Conservation (phyloP, 768 basidiomycete species). For the Phylloporus arenicola region DNA sequence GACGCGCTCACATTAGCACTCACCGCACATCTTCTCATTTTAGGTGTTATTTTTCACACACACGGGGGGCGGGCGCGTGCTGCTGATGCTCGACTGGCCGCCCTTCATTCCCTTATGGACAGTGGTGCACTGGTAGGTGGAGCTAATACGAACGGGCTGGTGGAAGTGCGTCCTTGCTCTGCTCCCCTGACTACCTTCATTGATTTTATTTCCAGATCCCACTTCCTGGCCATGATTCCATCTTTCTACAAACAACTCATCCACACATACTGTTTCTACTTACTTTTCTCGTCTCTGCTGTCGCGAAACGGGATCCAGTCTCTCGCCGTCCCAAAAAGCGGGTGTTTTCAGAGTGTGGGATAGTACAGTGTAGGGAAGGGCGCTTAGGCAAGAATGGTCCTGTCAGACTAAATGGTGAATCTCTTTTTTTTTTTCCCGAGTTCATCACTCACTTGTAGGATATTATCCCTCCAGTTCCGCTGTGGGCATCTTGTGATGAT, state of each 20-base stretch:
- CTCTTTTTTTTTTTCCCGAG: neutral
- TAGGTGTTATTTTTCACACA: conserved; percentile 58
- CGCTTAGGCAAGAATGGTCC: conserved; percentile 24
- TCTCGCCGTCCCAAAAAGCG: conserved; percentile 71
- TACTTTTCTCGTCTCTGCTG: conserved; percentile 60
- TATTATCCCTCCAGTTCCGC: conserved; percentile 38
- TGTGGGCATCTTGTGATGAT: conserved; percentile 51
- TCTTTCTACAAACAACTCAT: conserved; percentile 59
- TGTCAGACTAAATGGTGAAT: conserved; percentile 12
- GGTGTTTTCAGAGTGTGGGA: conserved; percentile 62
- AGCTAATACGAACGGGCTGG: conserved; percentile 32
- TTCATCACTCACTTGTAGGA: neutral
- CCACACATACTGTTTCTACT: conserved; percentile 60
- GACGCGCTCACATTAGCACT: conserved; percentile 36
- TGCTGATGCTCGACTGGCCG: conserved; percentile 47
- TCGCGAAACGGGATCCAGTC: conserved; percentile 66
- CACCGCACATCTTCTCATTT: conserved; percentile 56
- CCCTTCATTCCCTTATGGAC: conserved; percentile 66
- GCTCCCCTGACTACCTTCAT: conserved; percentile 8
- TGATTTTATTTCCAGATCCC: conserved; percentile 19
- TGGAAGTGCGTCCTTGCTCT: conserved; percentile 31
- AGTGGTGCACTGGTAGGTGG: conserved; percentile 41
- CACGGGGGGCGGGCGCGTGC: conserved; percentile 48
- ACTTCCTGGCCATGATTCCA: conserved; percentile 36
- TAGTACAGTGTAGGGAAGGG: conserved; percentile 44